These are phyloP conservation scores for Daldinia loculata DNA, from an alignment of 495 filamentous ascomycete genomes.

Conservation along the genomic window DNA sequence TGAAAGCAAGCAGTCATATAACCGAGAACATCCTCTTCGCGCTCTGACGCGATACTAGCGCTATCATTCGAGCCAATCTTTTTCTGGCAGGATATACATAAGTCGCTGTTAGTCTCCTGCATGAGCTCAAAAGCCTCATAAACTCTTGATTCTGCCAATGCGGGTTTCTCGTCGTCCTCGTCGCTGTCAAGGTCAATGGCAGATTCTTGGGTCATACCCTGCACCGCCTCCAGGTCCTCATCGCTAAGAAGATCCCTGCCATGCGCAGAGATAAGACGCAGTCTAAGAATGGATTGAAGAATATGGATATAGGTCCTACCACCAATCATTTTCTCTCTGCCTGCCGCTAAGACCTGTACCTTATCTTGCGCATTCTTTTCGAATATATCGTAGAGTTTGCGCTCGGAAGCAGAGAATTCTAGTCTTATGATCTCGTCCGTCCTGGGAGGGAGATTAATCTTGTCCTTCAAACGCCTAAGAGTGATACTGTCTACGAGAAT, in stretches of 20 bases:
- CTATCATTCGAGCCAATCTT: slow-evolving; percentile 66
- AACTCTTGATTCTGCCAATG: slow-evolving; percentile 68
- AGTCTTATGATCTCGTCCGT: slow-evolving; percentile 74
- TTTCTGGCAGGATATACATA: slow-evolving; percentile 71
- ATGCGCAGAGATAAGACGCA: slow-evolving; percentile 90
- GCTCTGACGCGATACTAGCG: slow-evolving; percentile 60
- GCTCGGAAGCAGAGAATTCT: slow-evolving; percentile 62
- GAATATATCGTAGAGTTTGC: slow-evolving; percentile 64
- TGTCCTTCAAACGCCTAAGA: slow-evolving; percentile 89
- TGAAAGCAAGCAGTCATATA: slow-evolving; percentile 86
- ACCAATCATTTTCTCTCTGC: slow-evolving; percentile 69
- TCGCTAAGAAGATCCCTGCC: slow-evolving; percentile 86
- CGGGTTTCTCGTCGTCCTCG: slow-evolving; percentile 62
- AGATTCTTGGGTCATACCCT: slow-evolving; percentile 79
- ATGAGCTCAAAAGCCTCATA: slow-evolving; percentile 86
- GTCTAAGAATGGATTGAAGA: slow-evolving; percentile 85
- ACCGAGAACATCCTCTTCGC: slow-evolving; percentile 71
- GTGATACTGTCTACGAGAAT: slow-evolving; percentile 94
- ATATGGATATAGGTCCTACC: slow-evolving; percentile 89
- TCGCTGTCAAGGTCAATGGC: slow-evolving; percentile 89
- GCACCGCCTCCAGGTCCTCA: slow-evolving; percentile 78
- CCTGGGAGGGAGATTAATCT: slow-evolving; percentile 80
- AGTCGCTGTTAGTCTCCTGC: slow-evolving; percentile 75
- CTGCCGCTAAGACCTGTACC: slow-evolving; percentile 60
- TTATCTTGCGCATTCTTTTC: slow-evolving; percentile 61